Evolutionary conservation across 2,329 filamentous ascomycete species (phyloP).

Genomic region (Cryphonectria parasitica): DNA sequence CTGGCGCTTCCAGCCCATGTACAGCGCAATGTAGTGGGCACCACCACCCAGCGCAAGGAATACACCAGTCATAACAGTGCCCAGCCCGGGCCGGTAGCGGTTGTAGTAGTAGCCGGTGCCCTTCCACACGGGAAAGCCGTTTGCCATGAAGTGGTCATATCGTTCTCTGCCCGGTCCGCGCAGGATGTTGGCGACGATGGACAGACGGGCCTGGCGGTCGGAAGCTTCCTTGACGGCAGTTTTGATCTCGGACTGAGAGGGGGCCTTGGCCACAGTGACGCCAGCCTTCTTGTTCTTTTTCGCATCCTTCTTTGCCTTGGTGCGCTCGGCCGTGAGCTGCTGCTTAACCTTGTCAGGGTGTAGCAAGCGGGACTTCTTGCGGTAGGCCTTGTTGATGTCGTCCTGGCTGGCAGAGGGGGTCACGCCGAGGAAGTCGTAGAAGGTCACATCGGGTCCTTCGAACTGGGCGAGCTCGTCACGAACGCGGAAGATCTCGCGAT

Average conservation of each 20-base stretch:
- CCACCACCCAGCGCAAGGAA: slow-evolving; percentile 83
- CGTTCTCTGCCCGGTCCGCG: slow-evolving; percentile 79
- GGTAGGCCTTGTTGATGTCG: slow-evolving; percentile 92
- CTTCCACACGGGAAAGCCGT: slow-evolving; percentile 96
- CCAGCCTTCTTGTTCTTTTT: slow-evolving; percentile 60
- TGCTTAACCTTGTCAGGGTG: slow-evolving; percentile 97
- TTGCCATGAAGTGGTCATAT: slow-evolving; percentile 91
- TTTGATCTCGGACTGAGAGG: slow-evolving; percentile 74
- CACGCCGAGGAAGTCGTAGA: slow-evolving; percentile 92
- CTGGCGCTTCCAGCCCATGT: slow-evolving; percentile 87
- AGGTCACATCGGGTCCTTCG: slow-evolving; percentile 80
- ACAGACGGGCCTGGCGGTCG: slow-evolving; percentile 81
- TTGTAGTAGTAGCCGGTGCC: slow-evolving; percentile 98
- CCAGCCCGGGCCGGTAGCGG: slow-evolving; percentile 87
- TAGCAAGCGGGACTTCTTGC: slow-evolving; percentile 78
- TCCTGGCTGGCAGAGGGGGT: slow-evolving; percentile 74
- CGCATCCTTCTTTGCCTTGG: slow-evolving; percentile 53
- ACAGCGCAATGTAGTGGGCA: slow-evolving; percentile 83
- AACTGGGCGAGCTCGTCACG: slow-evolving; percentile 79
- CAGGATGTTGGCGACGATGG: slow-evolving; percentile 84
- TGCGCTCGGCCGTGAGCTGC: slow-evolving; percentile 73
- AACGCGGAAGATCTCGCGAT: slow-evolving; percentile 97
- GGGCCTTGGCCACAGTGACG: slow-evolving; percentile 70
- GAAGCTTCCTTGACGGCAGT: slow-evolving; percentile 79
- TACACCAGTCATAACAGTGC: slow-evolving; percentile 79